Evolutionary conservation across 2,329 filamentous ascomycete species (phyloP).

Genomic region (Sphaerulina vaccinii): DNA sequence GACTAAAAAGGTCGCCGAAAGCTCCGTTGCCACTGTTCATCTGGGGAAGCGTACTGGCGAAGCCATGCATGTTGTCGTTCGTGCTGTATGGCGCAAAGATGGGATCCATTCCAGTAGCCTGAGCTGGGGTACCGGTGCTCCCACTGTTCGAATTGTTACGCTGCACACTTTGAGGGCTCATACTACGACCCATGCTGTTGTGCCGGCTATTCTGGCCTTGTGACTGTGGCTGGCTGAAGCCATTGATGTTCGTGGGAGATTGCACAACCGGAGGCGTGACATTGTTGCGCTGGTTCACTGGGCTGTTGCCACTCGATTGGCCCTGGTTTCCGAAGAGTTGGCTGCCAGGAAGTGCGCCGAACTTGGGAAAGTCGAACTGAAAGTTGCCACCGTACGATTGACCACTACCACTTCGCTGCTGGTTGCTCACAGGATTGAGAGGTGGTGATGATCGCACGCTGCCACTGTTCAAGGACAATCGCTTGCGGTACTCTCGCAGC

Average conservation of each 20-base stretch:
- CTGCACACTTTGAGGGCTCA: conserved; percentile 37
- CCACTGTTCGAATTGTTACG: conserved; percentile 28
- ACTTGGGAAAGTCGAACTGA: conserved; percentile 93
- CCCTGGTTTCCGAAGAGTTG: conserved; percentile 47
- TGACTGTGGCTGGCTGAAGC: conserved; percentile 12
- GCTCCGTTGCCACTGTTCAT: conserved; percentile 36
- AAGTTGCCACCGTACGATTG: conserved; percentile 61
- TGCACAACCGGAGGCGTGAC: conserved; percentile 28
- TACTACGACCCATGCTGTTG: conserved; percentile 33
- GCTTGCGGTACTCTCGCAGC: conserved; percentile 86
- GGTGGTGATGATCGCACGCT: conserved; percentile 51
- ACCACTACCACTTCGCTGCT: conserved; percentile 29
- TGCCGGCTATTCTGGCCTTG: conserved; percentile 23
- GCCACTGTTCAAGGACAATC: conserved; percentile 62
- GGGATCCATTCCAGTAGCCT: conserved; percentile 19
- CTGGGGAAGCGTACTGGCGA: conserved; percentile 37
- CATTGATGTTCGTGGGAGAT: conserved; percentile 22
- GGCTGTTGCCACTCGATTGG: conserved; percentile 34
- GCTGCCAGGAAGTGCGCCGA: conserved; percentile 67
- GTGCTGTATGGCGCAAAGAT: conserved; percentile 34
- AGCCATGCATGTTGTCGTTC: conserved; percentile 37
- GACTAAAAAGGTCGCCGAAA: conserved; percentile 61
- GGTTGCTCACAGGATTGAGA: conserved; percentile 34
- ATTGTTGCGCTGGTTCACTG: conserved; percentile 37
- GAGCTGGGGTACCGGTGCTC: conserved; percentile 27